These are phyloP conservation scores for Citrullus mucosospermus DNA, from an alignment of 306 rosid genomes.

Conservation along the genomic window DNA sequence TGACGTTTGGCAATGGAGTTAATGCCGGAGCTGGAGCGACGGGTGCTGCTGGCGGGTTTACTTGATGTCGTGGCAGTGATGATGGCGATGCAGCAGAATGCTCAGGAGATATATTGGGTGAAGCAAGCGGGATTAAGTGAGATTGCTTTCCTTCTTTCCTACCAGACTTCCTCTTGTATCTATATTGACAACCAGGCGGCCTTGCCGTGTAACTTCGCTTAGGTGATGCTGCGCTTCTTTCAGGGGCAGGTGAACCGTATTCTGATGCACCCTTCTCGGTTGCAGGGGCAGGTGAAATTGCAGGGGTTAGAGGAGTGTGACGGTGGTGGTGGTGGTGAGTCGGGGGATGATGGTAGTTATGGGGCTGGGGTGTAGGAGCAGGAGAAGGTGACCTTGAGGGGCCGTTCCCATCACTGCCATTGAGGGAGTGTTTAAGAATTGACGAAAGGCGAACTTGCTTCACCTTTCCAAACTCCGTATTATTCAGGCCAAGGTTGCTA, in stretches of 20 bases:
- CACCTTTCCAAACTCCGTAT: constrained; percentile 76
- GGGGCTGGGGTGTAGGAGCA: constrained; percentile 41
- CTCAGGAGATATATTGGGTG: constrained; percentile 32
- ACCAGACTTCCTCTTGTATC: constrained; percentile 29
- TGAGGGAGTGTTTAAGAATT: constrained; percentile 52
- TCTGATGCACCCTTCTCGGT: constrained; percentile 12
- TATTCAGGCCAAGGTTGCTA: constrained; percentile 73
- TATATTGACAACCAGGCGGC: constrained; percentile 48
- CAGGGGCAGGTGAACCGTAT: constrained; percentile 33
- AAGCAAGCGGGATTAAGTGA: constrained; percentile 31
- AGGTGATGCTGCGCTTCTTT: constrained; percentile 24
- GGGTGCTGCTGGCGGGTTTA: constrained; percentile 29
- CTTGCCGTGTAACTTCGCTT: constrained; percentile 28
- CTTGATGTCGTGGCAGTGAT: constrained; percentile 29
- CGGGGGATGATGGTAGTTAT: constrained; percentile 30
- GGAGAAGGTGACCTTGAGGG: constrained; percentile 52
- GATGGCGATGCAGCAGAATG: constrained; percentile 15
- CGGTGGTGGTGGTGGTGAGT: constrained; percentile 39
- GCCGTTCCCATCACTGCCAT: constrained; percentile 38
- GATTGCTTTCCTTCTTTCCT: constrained; percentile 28
- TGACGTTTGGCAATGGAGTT: constrained; percentile 66
- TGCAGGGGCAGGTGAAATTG: constrained; percentile 40
- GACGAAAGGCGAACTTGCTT: constrained; percentile 88
- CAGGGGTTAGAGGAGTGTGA: constrained; percentile 33
- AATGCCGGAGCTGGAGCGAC: constrained; percentile 41